Base-by-base conservation (phyloP, 305 asterid species). In the Plantago lanceolata region DNA sequence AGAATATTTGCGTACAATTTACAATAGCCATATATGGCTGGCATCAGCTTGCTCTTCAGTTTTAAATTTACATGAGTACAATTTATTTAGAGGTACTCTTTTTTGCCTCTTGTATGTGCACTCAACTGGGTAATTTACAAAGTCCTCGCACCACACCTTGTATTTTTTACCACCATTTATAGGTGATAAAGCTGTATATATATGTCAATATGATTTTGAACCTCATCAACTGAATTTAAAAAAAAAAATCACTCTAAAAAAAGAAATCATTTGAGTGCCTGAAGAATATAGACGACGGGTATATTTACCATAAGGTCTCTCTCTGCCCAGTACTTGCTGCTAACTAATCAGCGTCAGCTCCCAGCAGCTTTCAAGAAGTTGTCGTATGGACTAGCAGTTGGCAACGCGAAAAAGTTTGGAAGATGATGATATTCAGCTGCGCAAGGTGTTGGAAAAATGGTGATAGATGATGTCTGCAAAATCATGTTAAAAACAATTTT, bases 361-460 rank as follows among this genome's bases (percentile, higher is more conserved):
- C 91, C 87, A 54, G 86, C 94, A 62, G 94, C 96, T 78, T 85
- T 88, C 82, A 88, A 72, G 75, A 88, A 84, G 78, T 84, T 88
- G 77, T 88, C 96, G 26, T 71, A 88, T 64, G 96, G 96, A 74
- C 89, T 82, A 28, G 88, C 63, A 61, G 83, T 78, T 40, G 96
- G 94, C 69, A 85, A 75, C 12, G 63, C 73, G 62, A 87, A 73
- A 61, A 70, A 76, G 75, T 76, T 68, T 0, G 69, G 72, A 26
- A 70, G 71, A 15, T 51, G 67, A 68, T 74, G 75, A 48, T 71
- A 64, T 63, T 78, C 87, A 43, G 77, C 66, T 65, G 74, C 70
- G 35, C 90, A 71, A 40, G 74, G 74, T 72, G 47, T 71, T 4
- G 76, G 78, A 58, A 64, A 40, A 67, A 37, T 48, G 29, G 55